phyloP scores from a whole-genome alignment of 116 monocot species.

The Cymodocea nodosa region DNA sequence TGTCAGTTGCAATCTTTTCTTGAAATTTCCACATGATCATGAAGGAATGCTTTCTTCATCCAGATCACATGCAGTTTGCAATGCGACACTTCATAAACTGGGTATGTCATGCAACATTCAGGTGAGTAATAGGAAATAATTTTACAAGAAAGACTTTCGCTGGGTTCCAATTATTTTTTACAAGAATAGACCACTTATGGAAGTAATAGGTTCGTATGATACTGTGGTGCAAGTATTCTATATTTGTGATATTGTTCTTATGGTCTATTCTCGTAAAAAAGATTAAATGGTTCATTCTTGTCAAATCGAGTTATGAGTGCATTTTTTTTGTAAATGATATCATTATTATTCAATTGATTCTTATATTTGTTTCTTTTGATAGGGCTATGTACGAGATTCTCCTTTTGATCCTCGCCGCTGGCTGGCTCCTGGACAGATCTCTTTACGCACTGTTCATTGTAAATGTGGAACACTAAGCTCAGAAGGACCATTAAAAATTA shows the following conservation, averaged over 20 bases:
- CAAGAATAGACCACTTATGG: too few species aligned
- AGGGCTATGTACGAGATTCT: conserved; percentile 89
- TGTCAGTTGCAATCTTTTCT: conserved; percentile 61
- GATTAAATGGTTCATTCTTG: too few species aligned
- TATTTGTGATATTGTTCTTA: too few species aligned
- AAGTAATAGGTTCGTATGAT: too few species aligned
- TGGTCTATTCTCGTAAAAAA: too few species aligned
- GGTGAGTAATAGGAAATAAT: conserved; percentile 20
- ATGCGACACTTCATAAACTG: conserved; percentile 73
- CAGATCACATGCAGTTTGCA: conserved; percentile 53
- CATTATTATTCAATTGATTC: not conserved
- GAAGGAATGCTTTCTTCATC: conserved; percentile 65
- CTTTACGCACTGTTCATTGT: conserved; percentile 44
- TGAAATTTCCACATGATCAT: conserved; percentile 61
- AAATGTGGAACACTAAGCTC: conserved; percentile 31
- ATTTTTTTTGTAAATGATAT: not conserved
- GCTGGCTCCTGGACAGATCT: conserved; percentile 76
- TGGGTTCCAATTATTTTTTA: not conserved
- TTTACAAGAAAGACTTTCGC: not conserved
- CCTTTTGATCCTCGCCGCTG: conserved; percentile 88
- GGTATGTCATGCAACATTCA: conserved; percentile 57
- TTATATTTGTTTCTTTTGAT: not conserved
- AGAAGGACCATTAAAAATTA: conserved; percentile 20
- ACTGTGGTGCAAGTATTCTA: too few species aligned
- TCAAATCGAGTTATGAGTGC: too few species aligned